Base-by-base conservation (phyloP, 2,329 filamentous ascomycete species). In the Rhynchosporium graminicola region DNA sequence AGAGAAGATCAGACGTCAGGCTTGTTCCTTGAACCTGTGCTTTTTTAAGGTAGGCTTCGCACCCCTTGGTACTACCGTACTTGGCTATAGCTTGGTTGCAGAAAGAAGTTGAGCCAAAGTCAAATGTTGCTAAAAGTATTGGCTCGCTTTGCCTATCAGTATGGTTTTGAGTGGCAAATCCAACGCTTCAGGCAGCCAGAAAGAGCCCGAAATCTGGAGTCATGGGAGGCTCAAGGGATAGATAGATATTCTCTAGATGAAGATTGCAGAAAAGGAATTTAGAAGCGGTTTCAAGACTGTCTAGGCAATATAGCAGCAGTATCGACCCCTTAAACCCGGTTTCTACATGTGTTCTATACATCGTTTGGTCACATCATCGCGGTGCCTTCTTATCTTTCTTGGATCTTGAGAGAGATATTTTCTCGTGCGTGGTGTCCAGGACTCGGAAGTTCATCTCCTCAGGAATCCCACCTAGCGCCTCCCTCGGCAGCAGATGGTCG, bases 71-170 rank as follows among this genome's bases (percentile, higher is more conserved):
- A 20, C 20, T 20, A 20, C 9, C 6, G 33, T 6, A 10, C 61
- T 59, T 56, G 56, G 40, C 43, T 42, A 47, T 43, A 63, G 57
- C 54, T 54, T 62, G 33, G 20, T 55, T 13, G 36, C 38, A 50
- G 47, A 47, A 58, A 52, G 43, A 12, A 47, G 29, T 47, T 48
- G 47, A 58, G 36, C 42, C n/a, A 55, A n/a, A 59, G 31, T 20
- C 12, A 12, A 20, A 48, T 3, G n/a, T 20, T 55, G 36, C 31
- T 29, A 28, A 36, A 33, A n/a, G 42, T 31, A 59, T 51, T 59
- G 61, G 61, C 51, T 50, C 33, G 33, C 9, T 5, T 42, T 55
- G 29, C 33, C 20, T 26, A n/a, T 51, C 29, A 20, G 31, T 31
- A 33, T 29, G 20, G 60, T 55, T 15, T 47, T 38, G 42, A 38